These are phyloP conservation scores for Rachicladosporium sp. DNA, from an alignment of 2,329 filamentous ascomycete species.

Conservation along the genomic window DNA sequence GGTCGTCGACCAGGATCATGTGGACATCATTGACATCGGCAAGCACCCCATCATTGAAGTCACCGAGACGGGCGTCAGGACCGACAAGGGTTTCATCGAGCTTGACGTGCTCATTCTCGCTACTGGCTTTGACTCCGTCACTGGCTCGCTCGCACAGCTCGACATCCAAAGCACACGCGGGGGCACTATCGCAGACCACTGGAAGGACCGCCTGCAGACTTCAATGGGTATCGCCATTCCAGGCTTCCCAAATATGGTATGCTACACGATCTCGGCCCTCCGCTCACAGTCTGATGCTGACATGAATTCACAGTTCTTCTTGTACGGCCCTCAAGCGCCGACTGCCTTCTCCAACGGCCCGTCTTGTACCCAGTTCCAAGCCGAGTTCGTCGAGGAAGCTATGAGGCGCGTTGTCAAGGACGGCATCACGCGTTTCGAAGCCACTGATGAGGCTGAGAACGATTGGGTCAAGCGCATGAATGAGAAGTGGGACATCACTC, in stretches of 20 bases:
- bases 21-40: slow-evolving; percentile 30
- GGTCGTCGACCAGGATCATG: slow-evolving; percentile 30
- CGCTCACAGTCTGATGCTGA: no score
- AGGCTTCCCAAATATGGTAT: slow-evolving; percentile 28
- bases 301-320: not conserved
- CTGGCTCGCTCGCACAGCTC: slow-evolving; percentile 25
- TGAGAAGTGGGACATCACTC: slow-evolving; percentile 18
- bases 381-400: slow-evolving; percentile 33
- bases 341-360: slow-evolving; percentile 37
- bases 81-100: slow-evolving; percentile 28
- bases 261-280: no score
- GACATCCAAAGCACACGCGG: slow-evolving; percentile 23
- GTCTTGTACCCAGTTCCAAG: slow-evolving; percentile 32
- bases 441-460: slow-evolving; percentile 30
- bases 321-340: slow-evolving; percentile 35
- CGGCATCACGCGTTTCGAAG: slow-evolving; percentile 28
- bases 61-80: slow-evolving; percentile 32
- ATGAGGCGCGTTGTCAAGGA: slow-evolving; percentile 27
- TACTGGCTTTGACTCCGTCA: slow-evolving; percentile 32
- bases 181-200: slow-evolving; percentile 30
- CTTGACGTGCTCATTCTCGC: slow-evolving; percentile 33
- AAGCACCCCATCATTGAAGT: slow-evolving; percentile 30
- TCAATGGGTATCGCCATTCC: slow-evolving; percentile 27
- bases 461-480: slow-evolving; percentile 25
- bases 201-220: slow-evolving; percentile 29